Evolutionary conservation across 176 grass and related monocot species (phyloP).

Genomic region (Aegilops tauschii): DNA sequence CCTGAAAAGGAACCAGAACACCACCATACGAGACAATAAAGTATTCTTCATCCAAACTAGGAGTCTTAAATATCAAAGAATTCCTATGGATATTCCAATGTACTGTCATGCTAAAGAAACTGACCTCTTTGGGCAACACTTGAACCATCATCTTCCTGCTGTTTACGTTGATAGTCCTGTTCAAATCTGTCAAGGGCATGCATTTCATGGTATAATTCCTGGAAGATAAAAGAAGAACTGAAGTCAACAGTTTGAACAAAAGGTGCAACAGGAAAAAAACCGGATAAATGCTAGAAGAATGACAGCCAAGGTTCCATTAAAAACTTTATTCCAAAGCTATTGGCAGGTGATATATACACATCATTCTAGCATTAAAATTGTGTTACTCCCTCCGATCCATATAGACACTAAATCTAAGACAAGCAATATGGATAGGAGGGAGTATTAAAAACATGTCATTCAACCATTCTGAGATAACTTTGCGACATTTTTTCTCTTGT

Average conservation of each 20-base stretch:
- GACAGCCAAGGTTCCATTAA: slow-evolving; percentile 7
- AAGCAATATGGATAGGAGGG: too few relatives aligned
- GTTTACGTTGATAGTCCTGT: slow-evolving; percentile 81
- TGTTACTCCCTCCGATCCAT: background rate
- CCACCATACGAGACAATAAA: background rate
- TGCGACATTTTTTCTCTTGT: background rate
- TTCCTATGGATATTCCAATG: slow-evolving; percentile 21
- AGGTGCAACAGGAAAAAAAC: slow-evolving; percentile 3
- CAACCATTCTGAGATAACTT: background rate
- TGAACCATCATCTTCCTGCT: slow-evolving; percentile 73
- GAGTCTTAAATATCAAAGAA: background rate
- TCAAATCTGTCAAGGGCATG: slow-evolving; percentile 98
- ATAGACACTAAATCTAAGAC: too few relatives aligned
- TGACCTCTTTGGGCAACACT: slow-evolving; percentile 74
- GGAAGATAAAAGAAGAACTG: slow-evolving; percentile 18
- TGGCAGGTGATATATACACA: background rate
- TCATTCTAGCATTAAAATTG: background rate
- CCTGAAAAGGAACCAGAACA: background rate
- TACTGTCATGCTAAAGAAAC: slow-evolving; percentile 27
- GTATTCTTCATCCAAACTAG: background rate
- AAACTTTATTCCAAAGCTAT: slow-evolving; percentile 8
- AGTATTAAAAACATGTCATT: background rate
- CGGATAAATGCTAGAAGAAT: background rate
- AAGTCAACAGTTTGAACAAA: slow-evolving; percentile 19
- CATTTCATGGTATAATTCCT: slow-evolving; percentile 99